Conservation (phyloP, 192 early-diverging fungal genomes). For the Rhizophagus clarus region DNA sequence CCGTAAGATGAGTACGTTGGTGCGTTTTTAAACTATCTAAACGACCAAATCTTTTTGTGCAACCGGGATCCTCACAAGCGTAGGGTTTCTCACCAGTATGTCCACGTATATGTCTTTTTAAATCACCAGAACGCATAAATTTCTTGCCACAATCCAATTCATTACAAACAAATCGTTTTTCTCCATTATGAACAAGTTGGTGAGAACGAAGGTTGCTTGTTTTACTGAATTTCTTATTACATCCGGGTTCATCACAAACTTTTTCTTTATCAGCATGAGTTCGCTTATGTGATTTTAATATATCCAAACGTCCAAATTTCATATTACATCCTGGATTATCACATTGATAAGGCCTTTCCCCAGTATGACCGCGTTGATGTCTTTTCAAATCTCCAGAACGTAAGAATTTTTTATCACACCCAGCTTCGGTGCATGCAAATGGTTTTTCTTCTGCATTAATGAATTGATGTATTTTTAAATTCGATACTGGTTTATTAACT, state of each 20-base stretch:
- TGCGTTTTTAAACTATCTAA: not conserved
- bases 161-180: conserved; percentile 48
- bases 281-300: conserved; percentile 71
- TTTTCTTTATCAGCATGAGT: conserved; percentile 55
- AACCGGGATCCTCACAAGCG: conserved; percentile 47
- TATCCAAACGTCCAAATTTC: conserved; percentile 74
- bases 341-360: conserved; percentile 80
- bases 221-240: conserved; percentile 75
- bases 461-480: not conserved
- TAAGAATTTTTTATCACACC: conserved; percentile 72
- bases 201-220: conserved; percentile 80
- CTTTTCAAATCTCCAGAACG: conserved; percentile 78
- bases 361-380: conserved; percentile 82
- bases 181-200: conserved; percentile 71
- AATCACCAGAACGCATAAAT: conserved; percentile 50
- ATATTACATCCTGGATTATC: conserved; percentile 72
- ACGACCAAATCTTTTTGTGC: conserved; percentile 73
- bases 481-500: conserved; percentile 61
- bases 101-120: conserved; percentile 50
- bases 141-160: conserved; percentile 50
- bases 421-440: conserved; percentile 39
- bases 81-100: conserved; percentile 47
- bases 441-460: conserved; percentile 46
- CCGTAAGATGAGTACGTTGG: not conserved
- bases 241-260: conserved; percentile 51